Base-by-base conservation (phyloP, 441 rosid species). In the Francoa sonchifolia region DNA sequence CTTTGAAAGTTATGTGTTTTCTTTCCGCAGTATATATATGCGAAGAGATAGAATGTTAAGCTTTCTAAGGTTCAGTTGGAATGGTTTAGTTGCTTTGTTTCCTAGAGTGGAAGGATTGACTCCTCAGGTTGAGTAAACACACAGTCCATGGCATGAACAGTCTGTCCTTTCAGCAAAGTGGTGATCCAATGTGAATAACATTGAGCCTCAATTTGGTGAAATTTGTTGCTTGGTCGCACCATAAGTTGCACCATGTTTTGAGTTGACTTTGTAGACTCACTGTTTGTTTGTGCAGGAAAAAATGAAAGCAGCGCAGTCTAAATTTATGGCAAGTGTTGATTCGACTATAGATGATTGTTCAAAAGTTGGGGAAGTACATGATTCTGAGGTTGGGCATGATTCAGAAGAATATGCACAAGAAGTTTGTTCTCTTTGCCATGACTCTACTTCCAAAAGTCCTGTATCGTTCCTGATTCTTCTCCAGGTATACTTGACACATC, bases 281-380 rank as follows among this genome's bases (percentile, higher is more conserved):
- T 20, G n/a, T 42, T 28, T 19, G 23, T 16, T 37, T 19, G 12
- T 74, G 73, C 78, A 92, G 99, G 99, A 63, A 58, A 92, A 84
- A 77, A 92, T 92, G 94, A 87, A 67, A 71, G 96, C 87, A 25
- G 99, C 84, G 66, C 99, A 92, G 55, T 70, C 86, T 16, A 87
- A 92, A 58, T 92, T 92, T 62, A 67, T 87, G 68, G 79, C 77
- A 13, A 71, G 69, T 69, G 53, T 81, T 37, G 52, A 64, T 58
- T 52, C 94, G 14, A 37, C 52, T 48, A 34, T 18, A 10, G 81
- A 58, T 50, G 81, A 72, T 46, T 62, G 55, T 63, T 46, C 63
- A 42, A 54, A 62, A 42, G 67, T 75, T 52, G 74, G 54, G 38
- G 82, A 78, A 58, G 76, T 51, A 44, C 43, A 54, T 38, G 57